phyloP scores from a whole-genome alignment of 495 filamentous ascomycete genomes.

The Bacidia rubella region DNA sequence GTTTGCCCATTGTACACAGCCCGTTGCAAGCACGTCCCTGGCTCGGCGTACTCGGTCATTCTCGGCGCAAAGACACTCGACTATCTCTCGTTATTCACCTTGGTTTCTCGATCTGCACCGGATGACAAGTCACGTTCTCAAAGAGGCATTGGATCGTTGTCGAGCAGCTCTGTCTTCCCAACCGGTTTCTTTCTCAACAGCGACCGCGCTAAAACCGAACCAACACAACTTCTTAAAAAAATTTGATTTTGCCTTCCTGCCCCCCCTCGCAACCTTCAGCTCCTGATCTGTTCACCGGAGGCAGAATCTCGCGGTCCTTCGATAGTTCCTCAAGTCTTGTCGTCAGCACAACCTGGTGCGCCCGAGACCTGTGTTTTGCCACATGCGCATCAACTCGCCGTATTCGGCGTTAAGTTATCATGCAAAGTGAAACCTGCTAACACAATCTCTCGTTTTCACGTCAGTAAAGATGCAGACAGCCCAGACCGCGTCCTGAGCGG shows the following conservation, averaged over 20 bases:
- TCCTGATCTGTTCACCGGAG: too few species aligned
- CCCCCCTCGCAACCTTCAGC: not conserved
- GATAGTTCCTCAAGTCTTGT: too few species aligned
- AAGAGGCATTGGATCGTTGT: too few species aligned
- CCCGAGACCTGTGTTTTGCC: not conserved
- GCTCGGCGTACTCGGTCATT: not conserved
- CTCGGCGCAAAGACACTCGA: not conserved
- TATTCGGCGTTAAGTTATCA: not conserved
- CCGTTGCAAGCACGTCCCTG: not conserved
- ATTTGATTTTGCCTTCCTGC: not conserved
- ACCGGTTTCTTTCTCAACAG: not conserved
- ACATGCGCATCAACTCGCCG: not conserved
- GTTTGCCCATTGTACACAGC: not conserved
- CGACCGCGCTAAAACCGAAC: not conserved
- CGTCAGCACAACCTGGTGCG: too few species aligned
- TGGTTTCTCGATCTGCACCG: too few species aligned
- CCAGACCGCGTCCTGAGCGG: conserved; percentile 4
- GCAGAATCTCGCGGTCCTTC: too few species aligned
- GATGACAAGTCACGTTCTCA: too few species aligned
- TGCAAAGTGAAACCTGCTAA: too few species aligned
- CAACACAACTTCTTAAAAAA: not conserved
- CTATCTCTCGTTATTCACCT: too few species aligned
- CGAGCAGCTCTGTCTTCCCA: too few species aligned
- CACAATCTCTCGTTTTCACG: not conserved
- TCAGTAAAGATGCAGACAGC: conserved; percentile 8